A percentile compares a stretch with the other conserved stretches of the same genome.
Conservation (phyloP, 495 filamentous ascomycete genomes). For the Parmelia sp. region DNA sequence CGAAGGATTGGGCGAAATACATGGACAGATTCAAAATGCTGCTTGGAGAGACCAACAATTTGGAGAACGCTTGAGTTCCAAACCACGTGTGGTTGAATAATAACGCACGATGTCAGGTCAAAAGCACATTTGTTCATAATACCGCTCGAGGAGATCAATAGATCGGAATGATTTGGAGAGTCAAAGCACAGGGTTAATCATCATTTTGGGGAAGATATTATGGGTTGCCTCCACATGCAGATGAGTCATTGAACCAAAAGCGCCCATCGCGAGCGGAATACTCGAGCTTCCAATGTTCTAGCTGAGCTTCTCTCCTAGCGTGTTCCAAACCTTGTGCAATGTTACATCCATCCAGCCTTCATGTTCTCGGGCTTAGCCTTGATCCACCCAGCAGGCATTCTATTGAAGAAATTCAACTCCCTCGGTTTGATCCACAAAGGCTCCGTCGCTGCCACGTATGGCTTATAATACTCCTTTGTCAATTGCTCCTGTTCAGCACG, state of each 20-base stretch:
- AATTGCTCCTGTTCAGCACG: conserved; percentile 37
- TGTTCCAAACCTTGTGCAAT: not conserved
- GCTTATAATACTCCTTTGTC: conserved; percentile 46
- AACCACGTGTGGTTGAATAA: not conserved
- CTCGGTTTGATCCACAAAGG: conserved; percentile 45
- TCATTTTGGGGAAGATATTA: too few relatives aligned
- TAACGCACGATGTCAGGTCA: not conserved
- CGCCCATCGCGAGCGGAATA: not conserved
- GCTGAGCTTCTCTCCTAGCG: not conserved
- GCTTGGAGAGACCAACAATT: not conserved
- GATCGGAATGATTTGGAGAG: too few relatives aligned
- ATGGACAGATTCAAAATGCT: conserved; percentile 2
- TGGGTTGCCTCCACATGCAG: not conserved
- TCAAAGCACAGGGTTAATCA: too few relatives aligned
- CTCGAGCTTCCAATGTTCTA: not conserved
- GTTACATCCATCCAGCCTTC: not conserved
- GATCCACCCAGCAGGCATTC: conserved; percentile 23
- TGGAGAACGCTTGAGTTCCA: not conserved
- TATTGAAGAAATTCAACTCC: conserved; percentile 35
- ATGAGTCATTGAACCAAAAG: not conserved
- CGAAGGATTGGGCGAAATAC: conserved; percentile 3
- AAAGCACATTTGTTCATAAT: not conserved
- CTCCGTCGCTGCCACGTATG: conserved; percentile 42
- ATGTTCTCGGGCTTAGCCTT: not conserved
- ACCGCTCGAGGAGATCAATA: too few relatives aligned